Conservation (phyloP, 345 rosid species). For the Linum tenue region DNA sequence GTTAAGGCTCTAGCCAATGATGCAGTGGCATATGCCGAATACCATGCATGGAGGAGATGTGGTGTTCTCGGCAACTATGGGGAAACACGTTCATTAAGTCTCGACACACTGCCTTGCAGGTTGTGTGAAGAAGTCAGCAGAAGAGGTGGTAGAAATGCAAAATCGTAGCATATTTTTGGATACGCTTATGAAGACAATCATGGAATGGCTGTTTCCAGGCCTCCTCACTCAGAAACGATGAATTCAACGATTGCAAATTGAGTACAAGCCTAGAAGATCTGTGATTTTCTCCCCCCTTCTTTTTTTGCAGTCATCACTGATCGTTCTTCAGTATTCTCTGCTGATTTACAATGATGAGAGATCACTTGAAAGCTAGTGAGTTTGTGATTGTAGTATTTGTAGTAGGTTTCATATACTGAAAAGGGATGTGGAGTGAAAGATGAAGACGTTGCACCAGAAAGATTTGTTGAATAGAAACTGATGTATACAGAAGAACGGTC, state of each 20-base stretch:
- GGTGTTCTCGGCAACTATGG: slow-evolving; percentile 64
- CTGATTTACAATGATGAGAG: neutral
- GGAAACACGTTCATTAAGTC: slow-evolving; percentile 53
- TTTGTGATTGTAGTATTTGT: neutral
- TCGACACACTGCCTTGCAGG: slow-evolving; percentile 83
- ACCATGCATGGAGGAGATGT: slow-evolving; percentile 93
- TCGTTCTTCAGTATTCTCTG: neutral
- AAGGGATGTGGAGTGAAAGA: neutral
- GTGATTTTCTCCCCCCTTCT: too few species aligned
- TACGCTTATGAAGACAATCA: neutral
- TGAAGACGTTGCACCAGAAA: too few species aligned
- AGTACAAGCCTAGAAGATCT: too few species aligned
- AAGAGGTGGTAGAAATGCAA: slow-evolving; percentile 59
- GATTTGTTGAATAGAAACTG: too few species aligned
- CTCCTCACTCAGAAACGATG: neutral
- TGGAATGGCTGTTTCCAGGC: neutral
- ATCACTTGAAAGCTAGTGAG: neutral
- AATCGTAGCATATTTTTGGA: neutral
- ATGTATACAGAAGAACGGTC: too few species aligned
- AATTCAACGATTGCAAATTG: too few species aligned
- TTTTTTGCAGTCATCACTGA: neutral
- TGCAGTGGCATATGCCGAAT: slow-evolving; percentile 74
- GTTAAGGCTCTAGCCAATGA: slow-evolving; percentile 56
- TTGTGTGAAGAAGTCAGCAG: slow-evolving; percentile 68
- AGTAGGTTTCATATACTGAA: neutral